Evolutionary conservation across 345 rosid genomes (phyloP), one percentile per base, ranked within the genome.

Genomic region (Populus nigra): DNA sequence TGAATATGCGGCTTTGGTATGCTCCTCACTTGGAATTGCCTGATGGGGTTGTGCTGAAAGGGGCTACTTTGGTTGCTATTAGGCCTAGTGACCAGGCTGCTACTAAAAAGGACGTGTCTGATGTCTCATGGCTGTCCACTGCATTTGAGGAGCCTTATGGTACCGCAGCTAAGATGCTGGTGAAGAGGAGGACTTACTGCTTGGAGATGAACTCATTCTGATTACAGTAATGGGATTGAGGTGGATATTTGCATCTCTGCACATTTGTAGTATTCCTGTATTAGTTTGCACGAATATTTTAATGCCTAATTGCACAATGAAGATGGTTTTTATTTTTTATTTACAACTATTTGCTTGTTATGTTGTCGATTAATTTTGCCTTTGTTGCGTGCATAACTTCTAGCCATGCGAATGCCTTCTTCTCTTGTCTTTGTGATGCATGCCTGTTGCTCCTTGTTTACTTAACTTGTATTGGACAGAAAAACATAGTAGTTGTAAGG

Each of bases 121-220:
- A 94, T 86, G 83, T 85, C 17, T 88, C 88, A 72, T 94, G 97
- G 97, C 86, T 96, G 35, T 88, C 94, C 7, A 78, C 92, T 5
- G 97, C 96, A 2, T 94, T 96, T 25, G 92, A 92, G 50, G 99
- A 90, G 85, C 95, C 97, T 13, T 94, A 90, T 77, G 92, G 91
- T 27, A 89, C 92, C 1, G 97, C 97, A 13, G 97, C 94, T 5
- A 92, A 87, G 88, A 91, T 96, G 97, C 85, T 96, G 6, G 90
- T 90, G 13, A 96, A 92, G 86, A 85, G 99, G 80, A 90, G 89
- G 86, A 96, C 97, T 38, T 94, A 96, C 81, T 96, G 97, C 79
- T 82, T 96, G 83, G 99, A 96, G 88, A 96, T 96, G 99, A 96
- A 96, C 89, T 94, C 98, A 31, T 94, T 96, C 78, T 96, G 87